phyloP scores from a whole-genome alignment of 2,329 filamentous ascomycete species.

The Monilinia laxa region DNA sequence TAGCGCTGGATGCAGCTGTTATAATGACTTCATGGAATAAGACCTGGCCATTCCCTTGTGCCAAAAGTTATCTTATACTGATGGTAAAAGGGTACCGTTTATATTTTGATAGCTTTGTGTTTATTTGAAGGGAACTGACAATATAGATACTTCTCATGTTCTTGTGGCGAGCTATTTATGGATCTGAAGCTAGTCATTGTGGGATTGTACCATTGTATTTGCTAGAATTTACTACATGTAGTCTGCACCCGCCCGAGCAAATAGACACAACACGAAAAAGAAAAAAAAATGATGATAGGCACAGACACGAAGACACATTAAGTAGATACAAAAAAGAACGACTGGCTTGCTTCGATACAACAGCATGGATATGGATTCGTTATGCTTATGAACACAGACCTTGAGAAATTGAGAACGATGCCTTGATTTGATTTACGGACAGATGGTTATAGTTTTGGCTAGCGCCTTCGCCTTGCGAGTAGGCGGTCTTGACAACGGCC shows the following conservation, averaged over 20 bases:
- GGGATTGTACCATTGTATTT: not conserved
- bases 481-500: slow-evolving; percentile 1
- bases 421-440: not conserved
- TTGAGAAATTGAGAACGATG: not conserved
- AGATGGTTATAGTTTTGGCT: not conserved
- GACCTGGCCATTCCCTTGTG: not conserved
- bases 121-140: too few relatives aligned
- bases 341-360: not conserved
- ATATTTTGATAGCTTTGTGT: not conserved
- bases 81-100: not conserved
- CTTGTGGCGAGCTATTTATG: not conserved
- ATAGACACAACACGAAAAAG: not conserved
- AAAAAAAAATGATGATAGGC: not conserved
- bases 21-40: not conserved
- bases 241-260: not conserved
- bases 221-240: not conserved
- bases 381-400: not conserved
- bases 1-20: slow-evolving; percentile 1
- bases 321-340: not conserved
- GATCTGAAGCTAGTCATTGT: not conserved
- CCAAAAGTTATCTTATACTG: not conserved
- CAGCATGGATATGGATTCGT: slow-evolving; percentile 6
- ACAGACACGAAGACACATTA: not conserved
- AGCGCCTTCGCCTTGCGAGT: slow-evolving; percentile 1
- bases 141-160: not conserved